phyloP scores from a whole-genome alignment of 352 stramenopile species.

The Blastocystis sp. region DNA sequence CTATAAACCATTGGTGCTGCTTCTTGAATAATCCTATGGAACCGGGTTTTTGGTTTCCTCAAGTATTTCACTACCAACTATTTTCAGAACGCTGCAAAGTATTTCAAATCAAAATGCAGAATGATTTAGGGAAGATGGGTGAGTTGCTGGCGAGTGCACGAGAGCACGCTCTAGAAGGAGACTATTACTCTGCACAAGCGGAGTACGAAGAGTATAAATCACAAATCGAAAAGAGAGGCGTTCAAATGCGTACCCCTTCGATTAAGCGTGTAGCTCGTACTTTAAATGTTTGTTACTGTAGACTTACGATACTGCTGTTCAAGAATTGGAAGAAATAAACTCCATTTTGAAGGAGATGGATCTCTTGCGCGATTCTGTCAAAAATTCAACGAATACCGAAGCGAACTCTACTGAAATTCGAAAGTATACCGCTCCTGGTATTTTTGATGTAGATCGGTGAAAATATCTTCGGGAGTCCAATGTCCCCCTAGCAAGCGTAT shows the following conservation, averaged over 20 bases:
- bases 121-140: not conserved
- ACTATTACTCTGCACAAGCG: not conserved
- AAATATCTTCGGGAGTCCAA: not conserved
- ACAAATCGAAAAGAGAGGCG: not conserved
- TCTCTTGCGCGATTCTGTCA: not conserved
- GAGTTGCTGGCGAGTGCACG: not conserved
- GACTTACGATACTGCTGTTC: not conserved
- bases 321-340: not conserved
- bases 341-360: not conserved
- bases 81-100: not conserved
- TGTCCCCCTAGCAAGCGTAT: not conserved
- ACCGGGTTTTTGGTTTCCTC: not conserved
- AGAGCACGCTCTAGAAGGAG: not conserved
- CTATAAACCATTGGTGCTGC: not conserved
- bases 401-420: not conserved
- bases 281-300: not conserved
- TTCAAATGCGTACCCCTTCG: not conserved
- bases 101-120: not conserved
- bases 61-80: not conserved
- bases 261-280: not conserved
- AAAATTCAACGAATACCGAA: not conserved
- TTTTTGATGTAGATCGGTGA: not conserved
- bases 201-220: slow-evolving; percentile 5
- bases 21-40: not conserved
- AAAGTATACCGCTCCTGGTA: not conserved